These are phyloP conservation scores for Diplocarpon rosae DNA, from an alignment of 2,329 filamentous ascomycete genomes.

Conservation along the genomic window DNA sequence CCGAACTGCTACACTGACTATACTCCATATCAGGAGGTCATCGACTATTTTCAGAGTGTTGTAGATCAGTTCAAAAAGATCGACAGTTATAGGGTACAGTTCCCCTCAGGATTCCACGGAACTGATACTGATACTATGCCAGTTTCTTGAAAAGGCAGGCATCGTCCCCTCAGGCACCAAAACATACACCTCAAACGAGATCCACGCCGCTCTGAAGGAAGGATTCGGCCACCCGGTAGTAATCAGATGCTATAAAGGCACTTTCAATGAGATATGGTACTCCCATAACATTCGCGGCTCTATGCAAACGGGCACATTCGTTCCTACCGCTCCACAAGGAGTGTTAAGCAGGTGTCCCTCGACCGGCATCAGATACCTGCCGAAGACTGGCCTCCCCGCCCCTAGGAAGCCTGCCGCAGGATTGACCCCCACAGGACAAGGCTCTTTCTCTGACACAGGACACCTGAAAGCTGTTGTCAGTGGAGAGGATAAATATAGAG, in stretches of 20 bases:
- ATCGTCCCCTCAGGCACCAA: constrained; percentile 37
- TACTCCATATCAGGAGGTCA: constrained; percentile 49
- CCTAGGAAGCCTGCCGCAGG: constrained; percentile 31
- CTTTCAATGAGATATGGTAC: constrained; percentile 43
- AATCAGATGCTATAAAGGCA: constrained; percentile 33
- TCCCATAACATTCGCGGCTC: constrained; percentile 41
- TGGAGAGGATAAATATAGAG: constrained; percentile 33
- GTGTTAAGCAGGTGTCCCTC: constrained; percentile 38
- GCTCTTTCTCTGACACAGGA: constrained; percentile 40
- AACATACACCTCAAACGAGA: constrained; percentile 34
- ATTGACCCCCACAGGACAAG: constrained; percentile 22
- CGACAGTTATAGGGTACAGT: constrained; percentile 47
- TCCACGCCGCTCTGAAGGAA: constrained; percentile 33
- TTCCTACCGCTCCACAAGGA: constrained; percentile 26
- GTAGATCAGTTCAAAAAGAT: constrained; percentile 56
- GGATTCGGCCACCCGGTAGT: constrained; percentile 36
- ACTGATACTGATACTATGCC: constrained; percentile 40
- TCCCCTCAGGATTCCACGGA: no score
- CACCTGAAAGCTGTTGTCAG: constrained; percentile 43
- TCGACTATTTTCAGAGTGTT: constrained; percentile 57
- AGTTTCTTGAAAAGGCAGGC: constrained; percentile 49
- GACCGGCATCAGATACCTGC: constrained; percentile 44
- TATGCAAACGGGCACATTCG: constrained; percentile 38
- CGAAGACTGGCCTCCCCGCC: constrained; percentile 29
- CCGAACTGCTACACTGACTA: constrained; percentile 54